These are phyloP conservation scores for Aspergillus pseudoviridinutans DNA, from an alignment of 2,329 filamentous ascomycete species.

Conservation along the genomic window DNA sequence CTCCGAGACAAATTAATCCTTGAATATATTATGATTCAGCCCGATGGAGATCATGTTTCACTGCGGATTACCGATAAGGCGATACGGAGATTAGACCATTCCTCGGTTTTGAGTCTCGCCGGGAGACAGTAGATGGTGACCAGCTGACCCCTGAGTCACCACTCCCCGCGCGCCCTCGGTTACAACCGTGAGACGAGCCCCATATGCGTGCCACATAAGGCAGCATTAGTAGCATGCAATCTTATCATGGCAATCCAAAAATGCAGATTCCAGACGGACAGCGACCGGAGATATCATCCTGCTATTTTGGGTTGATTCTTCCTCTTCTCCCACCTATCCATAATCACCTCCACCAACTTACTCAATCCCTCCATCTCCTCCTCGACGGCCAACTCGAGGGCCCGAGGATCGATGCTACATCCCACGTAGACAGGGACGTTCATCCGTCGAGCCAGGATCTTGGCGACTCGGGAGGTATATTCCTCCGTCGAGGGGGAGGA, in stretches of 20 bases:
- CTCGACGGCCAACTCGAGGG: conserved; percentile 74
- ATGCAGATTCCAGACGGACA: background rate
- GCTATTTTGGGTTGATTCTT: background rate
- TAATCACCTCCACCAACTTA: conserved; percentile 66
- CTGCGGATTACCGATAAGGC: background rate
- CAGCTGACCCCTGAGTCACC: background rate
- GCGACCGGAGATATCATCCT: background rate
- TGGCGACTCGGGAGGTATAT: conserved; percentile 80
- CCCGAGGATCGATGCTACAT: conserved; percentile 76
- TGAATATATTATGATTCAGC: background rate
- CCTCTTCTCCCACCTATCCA: conserved; percentile 43
- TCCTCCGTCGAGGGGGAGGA: conserved; percentile 70
- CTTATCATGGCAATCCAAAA: background rate
- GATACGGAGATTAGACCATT: background rate
- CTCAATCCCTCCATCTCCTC: conserved; percentile 91
- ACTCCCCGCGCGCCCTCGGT: background rate
- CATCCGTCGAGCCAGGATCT: conserved; percentile 70
- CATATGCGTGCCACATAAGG: background rate
- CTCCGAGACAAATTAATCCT: background rate
- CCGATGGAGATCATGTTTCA: background rate
- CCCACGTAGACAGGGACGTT: conserved; percentile 81
- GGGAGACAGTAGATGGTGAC: too few relatives aligned
- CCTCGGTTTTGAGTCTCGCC: background rate
- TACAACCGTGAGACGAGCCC: background rate
- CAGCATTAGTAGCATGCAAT: background rate